These are phyloP conservation scores for Ganoderma leucocontextum DNA, from an alignment of 1,284 basidiomycete species.

Conservation along the genomic window DNA sequence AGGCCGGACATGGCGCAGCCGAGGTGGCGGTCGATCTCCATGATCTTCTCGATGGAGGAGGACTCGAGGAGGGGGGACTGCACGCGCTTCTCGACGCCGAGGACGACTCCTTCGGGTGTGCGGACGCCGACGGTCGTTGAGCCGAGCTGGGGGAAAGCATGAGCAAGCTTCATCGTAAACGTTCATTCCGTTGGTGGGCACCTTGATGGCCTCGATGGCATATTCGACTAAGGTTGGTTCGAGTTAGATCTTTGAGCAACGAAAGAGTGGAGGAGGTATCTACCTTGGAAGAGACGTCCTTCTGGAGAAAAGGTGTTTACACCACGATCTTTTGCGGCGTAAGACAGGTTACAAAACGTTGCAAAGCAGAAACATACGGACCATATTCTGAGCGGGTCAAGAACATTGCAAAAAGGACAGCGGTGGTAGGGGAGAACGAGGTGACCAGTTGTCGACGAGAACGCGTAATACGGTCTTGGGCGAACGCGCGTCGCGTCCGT, in stretches of 20 bases:
- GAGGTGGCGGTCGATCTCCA: conserved; percentile 98
- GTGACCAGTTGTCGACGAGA: conserved; percentile 22
- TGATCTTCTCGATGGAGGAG: conserved; percentile 98
- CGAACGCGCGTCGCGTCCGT: conserved; percentile 40
- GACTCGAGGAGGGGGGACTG: conserved; percentile 97
- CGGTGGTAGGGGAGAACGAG: not conserved
- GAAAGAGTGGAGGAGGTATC: conserved; percentile 21
- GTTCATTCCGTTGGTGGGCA: conserved; percentile 42
- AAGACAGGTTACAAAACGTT: not conserved
- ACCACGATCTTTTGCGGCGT: conserved; percentile 79
- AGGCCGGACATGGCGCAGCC: conserved; percentile 99
- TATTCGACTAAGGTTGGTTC: conserved; percentile 82
- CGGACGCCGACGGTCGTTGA: conserved; percentile 96
- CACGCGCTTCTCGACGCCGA: conserved; percentile 98
- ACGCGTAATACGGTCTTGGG: conserved; percentile 23
- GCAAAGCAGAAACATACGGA: conserved; percentile 38
- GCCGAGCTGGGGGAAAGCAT: conserved; percentile 75
- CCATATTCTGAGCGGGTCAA: conserved; percentile 95
- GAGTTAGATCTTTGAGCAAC: not conserved
- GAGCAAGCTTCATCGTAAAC: not conserved
- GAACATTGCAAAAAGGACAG: conserved; percentile 65
- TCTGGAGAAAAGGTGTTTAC: conserved; percentile 99
- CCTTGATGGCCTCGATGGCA: conserved; percentile 98
- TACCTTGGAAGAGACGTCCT: conserved; percentile 92
- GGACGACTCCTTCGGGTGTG: conserved; percentile 89